Conservation (phyloP, 352 stramenopile species). For the Pythium aphanidermatum region DNA sequence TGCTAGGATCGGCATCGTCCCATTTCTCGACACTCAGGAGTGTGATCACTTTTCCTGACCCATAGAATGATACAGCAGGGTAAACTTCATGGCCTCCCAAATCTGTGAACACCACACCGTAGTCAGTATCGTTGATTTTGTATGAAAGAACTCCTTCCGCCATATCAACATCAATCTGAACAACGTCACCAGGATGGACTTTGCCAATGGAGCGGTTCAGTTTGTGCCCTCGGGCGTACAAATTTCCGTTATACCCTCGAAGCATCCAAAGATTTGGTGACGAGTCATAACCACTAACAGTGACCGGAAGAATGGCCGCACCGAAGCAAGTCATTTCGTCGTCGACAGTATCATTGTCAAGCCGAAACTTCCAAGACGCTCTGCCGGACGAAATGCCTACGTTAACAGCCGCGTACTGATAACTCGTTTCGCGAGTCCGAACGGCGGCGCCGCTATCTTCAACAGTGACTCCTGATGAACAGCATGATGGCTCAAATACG, state of each 20-base stretch:
- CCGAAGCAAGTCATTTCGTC: conserved; percentile 92
- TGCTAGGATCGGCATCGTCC: conserved; percentile 42
- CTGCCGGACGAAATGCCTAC: conserved; percentile 64
- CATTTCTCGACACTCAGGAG: conserved; percentile 73
- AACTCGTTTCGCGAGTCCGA: conserved; percentile 80
- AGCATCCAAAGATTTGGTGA: conserved; percentile 91
- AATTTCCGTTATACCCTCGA: conserved; percentile 87
- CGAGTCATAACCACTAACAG: conserved; percentile 86
- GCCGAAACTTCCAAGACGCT: conserved; percentile 83
- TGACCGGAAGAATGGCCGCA: conserved; percentile 83
- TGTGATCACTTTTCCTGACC: conserved; percentile 84
- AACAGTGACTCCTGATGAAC: conserved; percentile 68
- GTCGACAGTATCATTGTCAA: conserved; percentile 86
- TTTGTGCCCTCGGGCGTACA: conserved; percentile 88
- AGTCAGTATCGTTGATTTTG: conserved; percentile 88
- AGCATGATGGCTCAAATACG: conserved; percentile 75
- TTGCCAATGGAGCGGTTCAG: conserved; percentile 80
- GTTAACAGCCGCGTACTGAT: conserved; percentile 85
- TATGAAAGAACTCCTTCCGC: conserved; percentile 77
- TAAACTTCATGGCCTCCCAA: conserved; percentile 77
- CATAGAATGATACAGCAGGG: conserved; percentile 85
- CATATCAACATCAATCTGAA: conserved; percentile 89
- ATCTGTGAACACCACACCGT: conserved; percentile 83
- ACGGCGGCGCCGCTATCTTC: conserved; percentile 74
- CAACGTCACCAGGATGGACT: conserved; percentile 83